These are phyloP conservation scores for Naganishia cerealis DNA, from an alignment of 1,284 basidiomycete species.

Conservation along the genomic window DNA sequence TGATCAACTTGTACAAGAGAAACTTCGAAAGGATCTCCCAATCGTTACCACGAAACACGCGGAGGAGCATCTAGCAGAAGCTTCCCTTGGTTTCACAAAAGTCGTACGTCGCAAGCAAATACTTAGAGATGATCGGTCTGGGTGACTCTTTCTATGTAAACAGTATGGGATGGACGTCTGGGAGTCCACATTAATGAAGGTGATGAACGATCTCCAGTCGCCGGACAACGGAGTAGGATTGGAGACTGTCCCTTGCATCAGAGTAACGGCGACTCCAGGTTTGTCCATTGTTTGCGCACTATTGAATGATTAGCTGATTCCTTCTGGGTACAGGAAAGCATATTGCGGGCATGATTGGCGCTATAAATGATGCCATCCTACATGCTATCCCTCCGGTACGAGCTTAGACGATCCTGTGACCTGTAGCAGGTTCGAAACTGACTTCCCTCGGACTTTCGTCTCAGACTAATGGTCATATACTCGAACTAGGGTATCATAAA, in stretches of 20 bases:
- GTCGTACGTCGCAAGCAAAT: conserved; percentile 33
- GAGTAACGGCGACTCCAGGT: conserved; percentile 38
- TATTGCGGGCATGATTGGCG: conserved; percentile 38
- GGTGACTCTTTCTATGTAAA: not conserved
- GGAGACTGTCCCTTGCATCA: conserved; percentile 23
- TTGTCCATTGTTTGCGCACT: not conserved
- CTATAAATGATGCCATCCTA: conserved; percentile 38
- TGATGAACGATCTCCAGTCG: conserved; percentile 6
- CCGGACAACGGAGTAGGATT: not conserved
- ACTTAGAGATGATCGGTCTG: not conserved
- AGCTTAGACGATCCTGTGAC: not conserved
- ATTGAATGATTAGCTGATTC: not conserved
- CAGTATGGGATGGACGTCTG: conserved; percentile 32
- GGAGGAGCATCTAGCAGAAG: conserved; percentile 31
- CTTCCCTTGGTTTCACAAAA: conserved; percentile 35
- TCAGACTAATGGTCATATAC: conserved; percentile 37
- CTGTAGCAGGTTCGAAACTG: not conserved
- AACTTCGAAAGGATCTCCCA: conserved; percentile 33
- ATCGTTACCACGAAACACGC: conserved; percentile 35
- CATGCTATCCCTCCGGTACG: conserved; percentile 38
- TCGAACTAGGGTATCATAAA: conserved; percentile 36
- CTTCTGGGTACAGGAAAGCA: conserved; percentile 35
- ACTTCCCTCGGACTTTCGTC: not conserved
- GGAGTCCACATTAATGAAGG: conserved; percentile 29
- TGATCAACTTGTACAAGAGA: conserved; percentile 35